Evolutionary conservation across 2,329 filamentous ascomycete species (phyloP).

Genomic region (Fusarium buxicola): DNA sequence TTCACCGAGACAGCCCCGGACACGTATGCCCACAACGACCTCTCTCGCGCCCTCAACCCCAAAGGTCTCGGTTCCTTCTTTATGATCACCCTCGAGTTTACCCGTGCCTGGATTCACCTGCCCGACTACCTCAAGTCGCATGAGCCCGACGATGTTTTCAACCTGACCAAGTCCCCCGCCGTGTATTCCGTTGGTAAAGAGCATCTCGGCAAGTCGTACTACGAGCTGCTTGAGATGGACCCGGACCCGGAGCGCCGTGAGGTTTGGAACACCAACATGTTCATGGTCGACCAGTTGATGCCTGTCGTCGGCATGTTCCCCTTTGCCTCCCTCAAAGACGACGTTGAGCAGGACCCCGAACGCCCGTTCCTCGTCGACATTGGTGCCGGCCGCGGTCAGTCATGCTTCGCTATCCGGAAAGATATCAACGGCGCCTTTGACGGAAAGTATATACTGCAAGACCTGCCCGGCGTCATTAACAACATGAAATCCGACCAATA

Average conservation of each 20-base stretch:
- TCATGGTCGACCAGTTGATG: conserved; percentile 49
- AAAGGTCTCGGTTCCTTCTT: conserved; percentile 48
- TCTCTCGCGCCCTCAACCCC: conserved; percentile 46
- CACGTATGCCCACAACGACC: conserved; percentile 49
- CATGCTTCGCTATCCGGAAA: conserved; percentile 46
- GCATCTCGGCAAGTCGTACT: conserved; percentile 50
- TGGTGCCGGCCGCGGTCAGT: conserved; percentile 49
- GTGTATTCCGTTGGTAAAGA: conserved; percentile 49
- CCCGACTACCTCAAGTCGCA: conserved; percentile 50
- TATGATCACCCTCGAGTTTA: conserved; percentile 49
- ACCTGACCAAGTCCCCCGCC: conserved; percentile 49
- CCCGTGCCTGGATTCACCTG: conserved; percentile 41
- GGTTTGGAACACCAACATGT: conserved; percentile 51
- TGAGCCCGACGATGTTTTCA: conserved; percentile 47
- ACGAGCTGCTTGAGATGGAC: conserved; percentile 49
- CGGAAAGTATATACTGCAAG: conserved; percentile 49
- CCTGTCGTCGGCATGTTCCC: conserved; percentile 53
- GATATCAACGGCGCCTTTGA: conserved; percentile 38
- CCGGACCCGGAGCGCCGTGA: conserved; percentile 45
- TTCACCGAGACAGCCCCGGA: conserved; percentile 46
- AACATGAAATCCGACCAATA: conserved; percentile 33
- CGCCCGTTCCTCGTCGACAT: conserved; percentile 49
- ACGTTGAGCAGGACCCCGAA: conserved; percentile 46
- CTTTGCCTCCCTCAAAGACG: conserved; percentile 45
- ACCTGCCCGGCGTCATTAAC: conserved; percentile 49